phyloP scores from a whole-genome alignment of 75 land plant genomes.

The Chamaecyparis obtusa region DNA sequence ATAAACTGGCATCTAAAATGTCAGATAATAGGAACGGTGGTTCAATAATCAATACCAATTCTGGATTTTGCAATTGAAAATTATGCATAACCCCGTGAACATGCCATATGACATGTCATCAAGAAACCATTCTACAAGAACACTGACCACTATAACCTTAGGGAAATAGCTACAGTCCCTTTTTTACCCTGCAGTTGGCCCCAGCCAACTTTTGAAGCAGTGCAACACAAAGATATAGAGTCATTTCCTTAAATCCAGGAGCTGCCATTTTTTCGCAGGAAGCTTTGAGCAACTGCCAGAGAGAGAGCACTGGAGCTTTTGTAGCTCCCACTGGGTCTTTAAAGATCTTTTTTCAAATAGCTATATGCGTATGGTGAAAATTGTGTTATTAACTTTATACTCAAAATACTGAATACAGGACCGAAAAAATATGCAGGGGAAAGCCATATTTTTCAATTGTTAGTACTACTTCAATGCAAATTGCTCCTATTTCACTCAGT shows the following conservation, averaged over 20 bases:
- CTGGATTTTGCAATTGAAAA: background rate
- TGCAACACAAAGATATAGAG: background rate
- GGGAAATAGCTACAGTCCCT: background rate
- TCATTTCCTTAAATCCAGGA: background rate
- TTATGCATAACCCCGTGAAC: background rate
- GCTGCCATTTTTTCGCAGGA: background rate
- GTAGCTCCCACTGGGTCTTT: background rate
- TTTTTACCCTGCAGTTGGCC: background rate
- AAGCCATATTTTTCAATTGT: background rate
- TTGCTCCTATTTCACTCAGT: background rate
- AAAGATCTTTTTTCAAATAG: background rate
- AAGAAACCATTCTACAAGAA: background rate
- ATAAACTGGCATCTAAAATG: background rate
- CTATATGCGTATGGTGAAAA: background rate
- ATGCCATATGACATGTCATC: background rate
- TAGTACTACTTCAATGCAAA: background rate
- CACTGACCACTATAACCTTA: background rate
- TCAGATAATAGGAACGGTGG: no score
- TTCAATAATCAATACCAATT: background rate
- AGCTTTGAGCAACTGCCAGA: background rate
- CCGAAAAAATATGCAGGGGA: background rate
- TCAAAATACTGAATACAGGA: background rate
- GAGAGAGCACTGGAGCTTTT: background rate
- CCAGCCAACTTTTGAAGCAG: background rate
- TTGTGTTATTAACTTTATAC: background rate